Conservation (phyloP, 1,284 basidiomycete genomes). For the Moesziomyces sp. region DNA sequence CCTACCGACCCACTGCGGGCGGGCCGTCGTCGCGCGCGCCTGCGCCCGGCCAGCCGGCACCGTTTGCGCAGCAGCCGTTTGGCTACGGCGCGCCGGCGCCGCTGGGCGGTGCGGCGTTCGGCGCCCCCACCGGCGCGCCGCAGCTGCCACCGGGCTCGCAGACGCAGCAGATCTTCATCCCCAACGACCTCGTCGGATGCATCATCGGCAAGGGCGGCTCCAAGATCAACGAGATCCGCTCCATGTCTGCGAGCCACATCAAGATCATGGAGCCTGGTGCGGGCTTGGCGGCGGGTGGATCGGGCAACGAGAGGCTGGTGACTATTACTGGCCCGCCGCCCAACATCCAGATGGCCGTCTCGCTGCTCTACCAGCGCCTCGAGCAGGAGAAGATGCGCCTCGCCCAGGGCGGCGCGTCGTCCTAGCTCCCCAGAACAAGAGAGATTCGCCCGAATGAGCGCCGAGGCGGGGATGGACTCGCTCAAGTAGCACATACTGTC, state of each 20-base stretch:
- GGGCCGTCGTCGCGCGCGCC: slow-evolving; percentile 28
- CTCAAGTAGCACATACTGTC: too few relatives aligned
- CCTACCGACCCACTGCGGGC: slow-evolving; percentile 66
- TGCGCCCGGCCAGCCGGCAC: slow-evolving; percentile 23
- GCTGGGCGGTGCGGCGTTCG: slow-evolving; percentile 27
- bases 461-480: too few relatives aligned
- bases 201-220: slow-evolving; percentile 98
- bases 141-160: slow-evolving; percentile 76
- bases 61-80: slow-evolving; percentile 28
- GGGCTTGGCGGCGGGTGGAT: slow-evolving; percentile 66
- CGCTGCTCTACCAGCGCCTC: slow-evolving; percentile 82
- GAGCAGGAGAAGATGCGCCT: slow-evolving; percentile 67
- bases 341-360: slow-evolving; percentile 96
- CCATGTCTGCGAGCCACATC: slow-evolving; percentile 92
- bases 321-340: slow-evolving; percentile 79
- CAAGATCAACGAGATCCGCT: slow-evolving; percentile 99
- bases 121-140: slow-evolving; percentile 41
- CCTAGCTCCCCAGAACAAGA: neutral
- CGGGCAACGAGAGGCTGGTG: slow-evolving; percentile 68
- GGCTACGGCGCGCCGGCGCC: slow-evolving; percentile 31
- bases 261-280: slow-evolving; percentile 92
- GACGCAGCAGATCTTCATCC: slow-evolving; percentile 98
- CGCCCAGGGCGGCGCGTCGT: slow-evolving; percentile 43
- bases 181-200: slow-evolving; percentile 95
- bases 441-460: too few relatives aligned